Evolutionary conservation across 2,329 filamentous ascomycete genomes (phyloP).

Genomic region (Ceratocystis harringtonii): DNA sequence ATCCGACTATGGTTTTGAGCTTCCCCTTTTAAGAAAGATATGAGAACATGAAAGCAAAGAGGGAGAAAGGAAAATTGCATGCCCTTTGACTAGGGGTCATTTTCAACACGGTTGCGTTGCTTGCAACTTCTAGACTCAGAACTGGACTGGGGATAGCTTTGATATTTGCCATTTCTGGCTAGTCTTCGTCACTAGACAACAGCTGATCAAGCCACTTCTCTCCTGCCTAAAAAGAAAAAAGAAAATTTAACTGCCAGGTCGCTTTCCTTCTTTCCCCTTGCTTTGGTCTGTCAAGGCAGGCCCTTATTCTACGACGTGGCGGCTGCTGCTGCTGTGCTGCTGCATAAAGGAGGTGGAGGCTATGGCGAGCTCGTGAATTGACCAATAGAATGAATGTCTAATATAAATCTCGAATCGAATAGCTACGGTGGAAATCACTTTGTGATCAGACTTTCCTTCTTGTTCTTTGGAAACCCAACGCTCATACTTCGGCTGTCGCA

Average conservation of each 20-base stretch:
- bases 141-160: neutral
- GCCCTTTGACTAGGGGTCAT: neutral
- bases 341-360: neutral
- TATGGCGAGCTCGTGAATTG: neutral
- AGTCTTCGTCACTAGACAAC: neutral
- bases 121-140: neutral
- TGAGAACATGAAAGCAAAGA: neutral
- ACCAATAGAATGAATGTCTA: neutral
- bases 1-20: neutral
- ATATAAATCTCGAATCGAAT: neutral
- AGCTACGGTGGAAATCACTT: neutral
- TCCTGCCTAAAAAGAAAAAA: neutral
- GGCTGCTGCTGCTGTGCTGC: neutral
- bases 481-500: neutral
- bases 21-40: neutral
- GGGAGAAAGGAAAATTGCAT: neutral
- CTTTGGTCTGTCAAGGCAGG: neutral
- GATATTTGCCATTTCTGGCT: neutral
- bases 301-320: neutral
- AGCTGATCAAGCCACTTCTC: conserved; percentile 1
- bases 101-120: neutral
- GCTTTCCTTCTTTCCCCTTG: neutral
- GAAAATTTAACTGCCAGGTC: neutral
- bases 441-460: neutral
- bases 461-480: neutral